A percentile compares a stretch with the other conserved stretches of the same genome.
phyloP scores from a whole-genome alignment of 176 grass and related monocot species.

The Thalia dealbata region DNA sequence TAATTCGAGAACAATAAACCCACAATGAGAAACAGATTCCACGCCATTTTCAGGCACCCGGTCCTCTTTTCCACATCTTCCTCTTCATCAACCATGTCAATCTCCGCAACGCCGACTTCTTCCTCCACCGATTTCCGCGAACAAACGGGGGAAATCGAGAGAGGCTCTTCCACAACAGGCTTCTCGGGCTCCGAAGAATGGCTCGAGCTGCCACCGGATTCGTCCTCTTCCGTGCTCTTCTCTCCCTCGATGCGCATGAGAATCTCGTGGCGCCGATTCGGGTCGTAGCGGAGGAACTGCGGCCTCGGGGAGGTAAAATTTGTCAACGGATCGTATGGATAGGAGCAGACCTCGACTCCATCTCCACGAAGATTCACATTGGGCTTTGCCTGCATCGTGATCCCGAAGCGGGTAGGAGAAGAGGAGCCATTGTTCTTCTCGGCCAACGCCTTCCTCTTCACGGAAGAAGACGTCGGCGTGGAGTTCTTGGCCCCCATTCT shows the following conservation, averaged over 20 bases:
- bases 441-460: neutral
- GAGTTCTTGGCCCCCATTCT: neutral
- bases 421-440: neutral
- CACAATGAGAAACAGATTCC: conserved; percentile 5
- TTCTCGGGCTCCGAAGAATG: neutral
- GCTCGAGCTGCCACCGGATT: neutral
- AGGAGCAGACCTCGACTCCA: conserved; percentile 15
- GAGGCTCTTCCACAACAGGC: neutral
- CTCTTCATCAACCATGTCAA: neutral
- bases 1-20: neutral
- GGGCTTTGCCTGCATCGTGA: neutral
- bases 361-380: no score
- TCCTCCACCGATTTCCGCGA: neutral
- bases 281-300: conserved; percentile 64
- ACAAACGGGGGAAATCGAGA: neutral
- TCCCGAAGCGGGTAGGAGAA: neutral
- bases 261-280: conserved; percentile 45
- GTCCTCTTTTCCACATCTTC: neutral
- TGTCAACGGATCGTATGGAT: conserved; percentile 58
- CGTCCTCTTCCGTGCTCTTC: conserved; percentile 15
- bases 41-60: neutral
- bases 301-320: conserved; percentile 72
- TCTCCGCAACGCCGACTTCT: conserved; percentile 5
- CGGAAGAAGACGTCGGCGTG: neutral
- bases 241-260: conserved; percentile 32